Evolutionary conservation across 179 eudicot species (phyloP), one percentile per base, ranked within the genome.

Genomic region (Gypsophila paniculata): DNA sequence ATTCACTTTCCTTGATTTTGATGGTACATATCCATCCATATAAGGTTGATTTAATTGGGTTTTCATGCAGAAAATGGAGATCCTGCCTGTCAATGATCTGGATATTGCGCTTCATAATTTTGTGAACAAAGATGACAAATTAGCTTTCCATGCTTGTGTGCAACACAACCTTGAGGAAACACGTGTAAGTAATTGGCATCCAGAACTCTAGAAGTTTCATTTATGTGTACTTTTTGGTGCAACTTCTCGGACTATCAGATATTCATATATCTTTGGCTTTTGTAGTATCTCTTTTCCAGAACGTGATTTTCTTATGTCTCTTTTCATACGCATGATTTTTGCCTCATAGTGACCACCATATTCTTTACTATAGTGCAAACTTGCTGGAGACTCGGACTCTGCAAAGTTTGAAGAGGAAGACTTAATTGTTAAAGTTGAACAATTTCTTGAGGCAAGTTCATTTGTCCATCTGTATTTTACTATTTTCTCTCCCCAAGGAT

Each of bases 51-150:
- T 17, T 7, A 55, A 22, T 13, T 12, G 39, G 42, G 57, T 61
- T 15, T 6, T 23, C 65, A 42, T 82, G 72, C 90, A 94, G 99
- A 87, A 94, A 86, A 94, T 91, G 99, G 97, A 91, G 91, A 88
- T 94, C 79, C 97, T 94, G 74, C 99, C 99, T 7, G 96, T 92
- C 65, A 90, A 86, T 78, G 99, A 94, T 84, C 81, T 94, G 85
- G 97, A 94, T 79, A 90, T 85, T 78, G 99, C 99, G 62, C 76
- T 94, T 46, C 99, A 94, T 73, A 85, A 92, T 84, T 94, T 94
- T 80, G 93, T 94, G 25, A 91, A 83, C 84, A 94, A 94, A 86
- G 99, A 94, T 77, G 99, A 94, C 83, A 90, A 87, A 69, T 79
- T 84, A 89, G 99, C 99, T 72, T 94, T 94, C 71, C 84, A 89